These are phyloP conservation scores for Trypethelium eluteriae DNA, from an alignment of 495 filamentous ascomycete species.

Conservation along the genomic window DNA sequence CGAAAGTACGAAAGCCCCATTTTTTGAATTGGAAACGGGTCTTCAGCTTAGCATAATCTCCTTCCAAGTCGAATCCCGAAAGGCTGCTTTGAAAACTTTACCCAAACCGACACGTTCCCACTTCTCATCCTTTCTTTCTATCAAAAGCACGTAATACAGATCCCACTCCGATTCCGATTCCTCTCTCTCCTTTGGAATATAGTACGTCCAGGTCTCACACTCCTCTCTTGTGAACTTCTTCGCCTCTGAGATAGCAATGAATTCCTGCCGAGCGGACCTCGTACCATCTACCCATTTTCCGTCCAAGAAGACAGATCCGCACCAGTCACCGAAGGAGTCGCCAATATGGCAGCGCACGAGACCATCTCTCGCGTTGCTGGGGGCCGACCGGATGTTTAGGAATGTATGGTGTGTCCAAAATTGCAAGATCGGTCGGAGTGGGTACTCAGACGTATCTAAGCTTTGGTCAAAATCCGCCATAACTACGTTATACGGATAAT, in stretches of 20 bases:
- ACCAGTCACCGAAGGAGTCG: neutral
- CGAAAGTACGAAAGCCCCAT: too few relatives aligned
- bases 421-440: too few relatives aligned
- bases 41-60: too few relatives aligned
- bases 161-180: slow-evolving; percentile 24
- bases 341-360: neutral
- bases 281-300: neutral
- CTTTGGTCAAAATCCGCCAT: too few relatives aligned
- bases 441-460: too few relatives aligned
- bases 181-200: slow-evolving; percentile 26
- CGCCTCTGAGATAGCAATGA: slow-evolving; percentile 35
- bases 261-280: slow-evolving; percentile 15
- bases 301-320: neutral
- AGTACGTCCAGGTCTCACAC: slow-evolving; percentile 30
- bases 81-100: slow-evolving; percentile 28
- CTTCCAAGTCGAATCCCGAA: slow-evolving; percentile 8
- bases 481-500: too few relatives aligned
- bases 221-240: slow-evolving; percentile 30
- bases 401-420: neutral
- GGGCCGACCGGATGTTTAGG: neutral
- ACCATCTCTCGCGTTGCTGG: neutral
- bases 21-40: too few relatives aligned
- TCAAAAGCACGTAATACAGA: slow-evolving; percentile 27
- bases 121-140: slow-evolving; percentile 18
- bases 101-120: slow-evolving; percentile 22